These are phyloP conservation scores for Malania oleifera DNA, from an alignment of 164 flowering plant genomes.

Conservation along the genomic window DNA sequence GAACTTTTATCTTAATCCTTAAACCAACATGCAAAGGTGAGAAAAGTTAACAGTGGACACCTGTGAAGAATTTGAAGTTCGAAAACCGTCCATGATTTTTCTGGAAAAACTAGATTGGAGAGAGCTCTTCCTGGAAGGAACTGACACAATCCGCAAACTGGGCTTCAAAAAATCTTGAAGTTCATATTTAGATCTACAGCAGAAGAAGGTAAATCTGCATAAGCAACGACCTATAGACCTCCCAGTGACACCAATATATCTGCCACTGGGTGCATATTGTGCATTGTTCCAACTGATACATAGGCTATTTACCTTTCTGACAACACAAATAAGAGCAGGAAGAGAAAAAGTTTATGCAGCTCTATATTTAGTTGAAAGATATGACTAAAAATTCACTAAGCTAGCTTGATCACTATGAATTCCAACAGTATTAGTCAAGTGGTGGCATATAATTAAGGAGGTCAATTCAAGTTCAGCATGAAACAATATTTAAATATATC, in stretches of 20 bases:
- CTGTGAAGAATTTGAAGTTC: constrained; percentile 44
- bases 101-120: constrained; percentile 49
- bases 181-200: constrained; percentile 83
- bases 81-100: constrained; percentile 54
- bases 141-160: constrained; percentile 73
- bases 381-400: not conserved
- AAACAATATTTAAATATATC: not conserved
- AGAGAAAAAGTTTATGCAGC: not conserved
- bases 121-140: constrained; percentile 42
- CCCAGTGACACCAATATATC: not conserved
- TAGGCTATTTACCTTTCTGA: not conserved
- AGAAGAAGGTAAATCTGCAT: constrained; percentile 4
- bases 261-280: not conserved
- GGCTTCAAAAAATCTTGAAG: constrained; percentile 92
- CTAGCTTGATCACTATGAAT: not conserved
- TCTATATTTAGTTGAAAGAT: not conserved
- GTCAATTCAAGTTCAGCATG: not conserved
- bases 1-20: not conserved
- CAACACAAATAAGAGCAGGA: not conserved
- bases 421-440: not conserved
- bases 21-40: not conserved
- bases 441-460: not conserved
- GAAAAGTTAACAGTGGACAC: constrained; percentile 8
- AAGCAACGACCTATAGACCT: not conserved
- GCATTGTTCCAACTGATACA: not conserved